Evolutionary conservation across 257 asterid species (phyloP), one percentile per base, ranked within the genome.

Genomic region (Datura wrightii): DNA sequence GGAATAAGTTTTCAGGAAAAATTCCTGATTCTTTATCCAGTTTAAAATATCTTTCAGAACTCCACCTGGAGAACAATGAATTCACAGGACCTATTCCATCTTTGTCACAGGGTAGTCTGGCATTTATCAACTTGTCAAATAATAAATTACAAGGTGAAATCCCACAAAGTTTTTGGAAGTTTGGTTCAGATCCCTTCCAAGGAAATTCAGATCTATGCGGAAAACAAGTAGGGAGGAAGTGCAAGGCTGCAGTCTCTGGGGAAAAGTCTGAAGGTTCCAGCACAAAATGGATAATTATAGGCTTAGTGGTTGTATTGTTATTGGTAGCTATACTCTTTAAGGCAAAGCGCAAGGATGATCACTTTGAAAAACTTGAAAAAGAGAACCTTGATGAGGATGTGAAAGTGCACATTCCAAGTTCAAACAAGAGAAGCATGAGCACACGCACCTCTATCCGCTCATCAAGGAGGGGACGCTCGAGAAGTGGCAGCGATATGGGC

Each of bases 81-180:
- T 94, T 96, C 84, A 86, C 95, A 3, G 99, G 98, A 4, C 83
- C 87, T 1, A 76, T 96, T 71, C 98, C 97, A 1, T 6, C 70
- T 1, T 31, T 94, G 1, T 83, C 88, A 1, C 97, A 93, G 48
- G 81, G 85, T 41, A 83, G 94, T 3, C 69, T 95, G 19, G 42
- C 65, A n/a, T 67, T 10, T 0, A 14, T 94, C 36, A 86, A 91
- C 84, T 10, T 97, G 1, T 90, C 97, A 0, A 5, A 83, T 87
- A 97, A 97, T 62, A 90, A 86, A 44, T 65, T 97, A 60, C 90
- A 97, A 11, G 99, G 99, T 0, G 94, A 90, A 88, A 88, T 97
- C 80, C 98, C 99, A 7, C 52, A 69, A 56, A 67, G 16, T 84
- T 83, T 92, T 92, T 72, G 92, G 5, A 91, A 88, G 65, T 94